Evolutionary conservation across 148 eudicot genomes (phyloP), one percentile per base, ranked within the genome.

Genomic region (Vaccinium macrocarpon): DNA sequence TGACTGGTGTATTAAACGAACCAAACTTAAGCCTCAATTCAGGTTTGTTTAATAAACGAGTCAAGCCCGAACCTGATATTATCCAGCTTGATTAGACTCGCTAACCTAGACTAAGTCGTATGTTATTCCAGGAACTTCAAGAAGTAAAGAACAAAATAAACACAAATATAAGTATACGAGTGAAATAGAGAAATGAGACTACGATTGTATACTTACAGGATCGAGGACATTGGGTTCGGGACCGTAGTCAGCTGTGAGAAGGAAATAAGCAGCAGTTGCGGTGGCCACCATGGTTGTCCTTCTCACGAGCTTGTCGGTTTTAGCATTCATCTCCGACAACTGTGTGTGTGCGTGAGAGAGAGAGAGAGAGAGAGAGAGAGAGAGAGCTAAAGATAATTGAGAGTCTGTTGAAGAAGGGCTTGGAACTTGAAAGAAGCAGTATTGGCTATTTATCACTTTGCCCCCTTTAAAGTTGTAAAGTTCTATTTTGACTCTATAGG

Each of bases 251-350:
- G 95, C 96, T 6, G 98, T 95, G 14, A 95, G 83, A 21, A 95
- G 95, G 86, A 93, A 86, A 86, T 93, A 95, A 50, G 93, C 72
- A 76, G 93, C 96, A 50, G 91, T 90, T 0, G 82, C 88, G 21
- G 94, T 93, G 52, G 91, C 95, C 61, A 86, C 86, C 94, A 95
- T 93, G 50, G 97, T 92, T 62, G 93, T 95, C 82, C 98, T 90
- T 79, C 96, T 88, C 82, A 93, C 87, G 3, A 95, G 84, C 85
- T 92, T 95, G 74, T 95, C 96, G 38, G 92, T 87, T 42, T 87
- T 82, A 1, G 91, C 89, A 81, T 93, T 88, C 95, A 94, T 94
- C 80, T 78, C 85, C 10, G 35, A 66, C 38, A 15, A 66, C n/a
- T 4, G 38, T 35, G 38, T 35, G 38, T 35, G 38, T 35, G n/a